Conservation (phyloP, 2,329 filamentous ascomycete species). For the Paramyrothecium roridum region DNA sequence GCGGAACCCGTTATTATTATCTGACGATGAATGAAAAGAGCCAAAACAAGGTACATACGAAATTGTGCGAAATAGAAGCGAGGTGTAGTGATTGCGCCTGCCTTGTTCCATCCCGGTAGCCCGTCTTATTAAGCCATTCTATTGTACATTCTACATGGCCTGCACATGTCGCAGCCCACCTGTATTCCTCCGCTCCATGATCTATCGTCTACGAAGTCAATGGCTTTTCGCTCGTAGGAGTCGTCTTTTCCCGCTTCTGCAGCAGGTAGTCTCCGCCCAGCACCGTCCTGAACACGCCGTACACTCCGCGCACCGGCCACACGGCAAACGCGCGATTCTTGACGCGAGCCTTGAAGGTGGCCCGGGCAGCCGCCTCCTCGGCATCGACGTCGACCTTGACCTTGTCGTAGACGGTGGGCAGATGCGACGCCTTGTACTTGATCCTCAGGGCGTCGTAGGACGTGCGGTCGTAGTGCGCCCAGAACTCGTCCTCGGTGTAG, state of each 20-base stretch:
- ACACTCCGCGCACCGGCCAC: conserved; percentile 43
- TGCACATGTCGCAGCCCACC: background rate
- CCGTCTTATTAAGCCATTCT: background rate
- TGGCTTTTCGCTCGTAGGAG: background rate
- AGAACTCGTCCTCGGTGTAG: conserved; percentile 67
- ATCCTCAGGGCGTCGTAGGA: conserved; percentile 57
- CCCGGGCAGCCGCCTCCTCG: conserved; percentile 19
- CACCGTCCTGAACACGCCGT: conserved; percentile 42
- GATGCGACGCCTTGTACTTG: conserved; percentile 55
- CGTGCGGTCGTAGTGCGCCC: conserved; percentile 57
- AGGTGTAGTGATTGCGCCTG: too few relatives aligned
- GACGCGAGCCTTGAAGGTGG: conserved; percentile 26
- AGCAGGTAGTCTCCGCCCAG: conserved; percentile 44
- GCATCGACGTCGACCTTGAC: conserved; percentile 48
- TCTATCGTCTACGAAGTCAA: background rate
- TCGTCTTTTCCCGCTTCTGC: conserved; percentile 22
- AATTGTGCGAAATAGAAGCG: too few relatives aligned
- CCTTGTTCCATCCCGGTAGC: too few relatives aligned
- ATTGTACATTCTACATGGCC: background rate
- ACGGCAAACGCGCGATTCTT: conserved; percentile 24
- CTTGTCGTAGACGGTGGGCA: conserved; percentile 68
- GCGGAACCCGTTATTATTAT: background rate
- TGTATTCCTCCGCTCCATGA: background rate
- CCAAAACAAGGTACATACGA: too few relatives aligned
- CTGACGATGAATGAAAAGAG: background rate